Base-by-base conservation (phyloP, 108 stramenopile genomes). In the Skeletonema menzelii region DNA sequence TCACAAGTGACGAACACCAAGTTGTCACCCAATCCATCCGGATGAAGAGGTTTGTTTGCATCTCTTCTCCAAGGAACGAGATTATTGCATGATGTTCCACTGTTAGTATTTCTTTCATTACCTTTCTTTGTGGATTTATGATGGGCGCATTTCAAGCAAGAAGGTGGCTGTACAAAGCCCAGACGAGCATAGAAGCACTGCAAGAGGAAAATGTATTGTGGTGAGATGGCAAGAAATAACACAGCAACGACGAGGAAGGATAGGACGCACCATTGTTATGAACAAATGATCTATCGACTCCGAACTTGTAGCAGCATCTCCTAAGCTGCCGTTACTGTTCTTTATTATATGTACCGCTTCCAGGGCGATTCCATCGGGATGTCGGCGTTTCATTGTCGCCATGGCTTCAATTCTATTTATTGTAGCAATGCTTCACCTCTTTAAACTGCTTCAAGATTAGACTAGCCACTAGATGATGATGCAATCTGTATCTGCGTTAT, bases 151-250 rank as follows among this genome's bases (percentile, higher is more conserved):
- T 76, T 62, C 31, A 93, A 63, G 59, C 91, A 93, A 56, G 82
- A 82, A 0, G 91, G 91, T 13, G 91, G 91, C 61, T 93, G 89
- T 10, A 88, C 62, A 57, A 90, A 90, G 15, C 91, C 91, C n/a
- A 93, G 67, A n/a, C 89, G 69, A 31, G 91, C 89, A 61, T 83
- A 93, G 79, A 93, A 93, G 64, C 88, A 93, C 79, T 78, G 44
- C 0, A 53, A 44, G 32, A 4, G 27, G 20, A 7, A 7, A 57
- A 22, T 31, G 55, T 26, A 44, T 30, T 32, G 2, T 34, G 40
- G 46, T 28, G 35, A 57, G n/a, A 19, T 53, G 49, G 8, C 28
- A 32, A 34, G 4, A 56, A 53, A 14, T 28, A 30, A 63, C 3
- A 34, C 14, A 44, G n/a, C 59, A 14, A n/a, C 13, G 11, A 42